Evolutionary conservation across 805 yeast genomes (phyloP).

Genomic region (Tetrapisispora phaffii): DNA sequence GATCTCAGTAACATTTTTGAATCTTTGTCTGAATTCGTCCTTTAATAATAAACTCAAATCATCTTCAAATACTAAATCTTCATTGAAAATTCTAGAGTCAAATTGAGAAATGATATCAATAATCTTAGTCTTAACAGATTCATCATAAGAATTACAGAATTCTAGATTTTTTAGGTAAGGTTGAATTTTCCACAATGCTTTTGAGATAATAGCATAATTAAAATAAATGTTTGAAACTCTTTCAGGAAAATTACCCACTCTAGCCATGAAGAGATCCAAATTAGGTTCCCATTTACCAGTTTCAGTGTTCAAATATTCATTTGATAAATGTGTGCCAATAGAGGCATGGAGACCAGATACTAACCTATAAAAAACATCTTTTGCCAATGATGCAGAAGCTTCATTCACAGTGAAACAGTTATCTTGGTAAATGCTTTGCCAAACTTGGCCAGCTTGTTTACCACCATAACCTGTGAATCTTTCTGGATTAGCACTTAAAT

Average conservation of each 20-base stretch:
- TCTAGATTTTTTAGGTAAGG: constrained; percentile 42
- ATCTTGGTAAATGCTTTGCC: constrained; percentile 88
- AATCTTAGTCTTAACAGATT: constrained; percentile 37
- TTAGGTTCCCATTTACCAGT: constrained; percentile 82
- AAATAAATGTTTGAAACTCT: constrained; percentile 82
- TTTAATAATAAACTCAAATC: constrained; percentile 45
- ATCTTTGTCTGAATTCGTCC: constrained; percentile 76
- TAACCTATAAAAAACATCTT: constrained; percentile 76
- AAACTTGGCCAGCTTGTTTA: constrained; percentile 78
- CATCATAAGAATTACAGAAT: constrained; percentile 39
- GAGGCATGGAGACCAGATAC: constrained; percentile 93
- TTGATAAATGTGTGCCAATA: constrained; percentile 83
- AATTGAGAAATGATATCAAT: constrained; percentile 31
- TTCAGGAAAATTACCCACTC: constrained; percentile 87
- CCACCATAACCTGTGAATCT: constrained; percentile 96
- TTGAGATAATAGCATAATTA: constrained; percentile 79
- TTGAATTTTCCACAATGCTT: constrained; percentile 63
- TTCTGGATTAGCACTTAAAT: constrained; percentile 83
- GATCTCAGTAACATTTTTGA: constrained; percentile 79
- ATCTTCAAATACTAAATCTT: constrained; percentile 40
- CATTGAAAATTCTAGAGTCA: constrained; percentile 38
- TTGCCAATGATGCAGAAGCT: constrained; percentile 64
- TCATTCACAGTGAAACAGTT: constrained; percentile 56
- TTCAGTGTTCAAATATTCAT: constrained; percentile 62
- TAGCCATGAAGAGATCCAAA: constrained; percentile 66